phyloP scores from a whole-genome alignment of 352 stramenopile genomes.

The Aphanomyces cochlioides region DNA sequence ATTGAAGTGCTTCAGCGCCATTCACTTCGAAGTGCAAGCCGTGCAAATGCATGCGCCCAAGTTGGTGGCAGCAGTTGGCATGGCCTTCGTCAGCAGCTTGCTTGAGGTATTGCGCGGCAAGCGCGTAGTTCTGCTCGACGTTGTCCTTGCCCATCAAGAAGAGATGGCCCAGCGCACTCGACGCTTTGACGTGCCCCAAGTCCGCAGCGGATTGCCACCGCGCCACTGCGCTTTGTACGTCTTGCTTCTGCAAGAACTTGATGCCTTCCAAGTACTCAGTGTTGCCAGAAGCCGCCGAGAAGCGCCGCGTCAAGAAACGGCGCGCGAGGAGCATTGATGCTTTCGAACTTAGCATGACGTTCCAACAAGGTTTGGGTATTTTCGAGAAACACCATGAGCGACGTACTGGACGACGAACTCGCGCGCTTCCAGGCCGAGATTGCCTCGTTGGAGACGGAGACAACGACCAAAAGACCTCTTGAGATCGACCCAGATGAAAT shows the following conservation, averaged over 20 bases:
- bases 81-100: constrained; percentile 65
- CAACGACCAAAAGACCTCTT: constrained; percentile 38
- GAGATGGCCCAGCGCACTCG: constrained; percentile 65
- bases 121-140: constrained; percentile 44
- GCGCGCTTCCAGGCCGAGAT: constrained; percentile 79
- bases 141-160: constrained; percentile 58
- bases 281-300: neutral
- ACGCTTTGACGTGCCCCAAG: constrained; percentile 60
- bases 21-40: constrained; percentile 41
- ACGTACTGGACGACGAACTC: constrained; percentile 72
- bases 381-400: neutral
- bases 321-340: neutral
- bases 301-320: constrained; percentile 2
- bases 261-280: constrained; percentile 21
- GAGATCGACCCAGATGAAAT: constrained; percentile 31
- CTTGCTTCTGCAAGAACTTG: constrained; percentile 17
- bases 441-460: constrained; percentile 60
- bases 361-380: neutral
- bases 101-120: constrained; percentile 55
- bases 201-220: constrained; percentile 78
- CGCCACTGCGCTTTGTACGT: constrained; percentile 51
- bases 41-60: constrained; percentile 70
- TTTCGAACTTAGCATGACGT: neutral
- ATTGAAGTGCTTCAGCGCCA: constrained; percentile 45
- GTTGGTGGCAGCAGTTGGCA: constrained; percentile 62